Evolutionary conservation across 768 basidiomycete genomes (phyloP), one percentile per base, ranked within the genome.

Genomic region (Sporobolomyces pararoseus): DNA sequence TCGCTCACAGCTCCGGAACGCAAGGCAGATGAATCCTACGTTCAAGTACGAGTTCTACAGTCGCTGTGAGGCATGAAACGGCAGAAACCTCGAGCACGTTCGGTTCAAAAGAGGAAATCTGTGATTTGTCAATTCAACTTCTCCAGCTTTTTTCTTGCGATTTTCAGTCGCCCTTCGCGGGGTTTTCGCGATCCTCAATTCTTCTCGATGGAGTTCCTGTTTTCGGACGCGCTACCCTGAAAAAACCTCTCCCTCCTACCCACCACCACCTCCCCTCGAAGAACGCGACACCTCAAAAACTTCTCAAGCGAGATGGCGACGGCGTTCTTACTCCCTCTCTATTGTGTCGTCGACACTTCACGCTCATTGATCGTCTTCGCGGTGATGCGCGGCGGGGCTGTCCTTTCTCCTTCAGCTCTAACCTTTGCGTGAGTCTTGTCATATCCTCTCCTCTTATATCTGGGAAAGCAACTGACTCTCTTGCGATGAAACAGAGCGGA

Each of bases 321-420:
- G 4, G 59, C 59, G 1, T 27, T 61, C 7, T 57, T 66, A 7
- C 49, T 66, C 1, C 57, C 65, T 14, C 34, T 58, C 6, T 66
- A 66, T 29, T n/a, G 27, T 4, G 25, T 16, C 7, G 57, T 66
- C 27, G 65, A 66, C 29, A 66, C 65, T 4, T 19, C 47, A 7
- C 55, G 65, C 1, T 57, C 65, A 35, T 37, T 66, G 3, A 39
- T 66, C 47, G 47, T 50, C 49, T 66, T 39, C 49, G 57, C 47
- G 7, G 47, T 52, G 2, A 29, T 66, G 27, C 32, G 57, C 16
- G n/a, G 31, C n/a, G 65, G 65, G 9, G 35, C 35, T 1, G 27
- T n/a, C 2, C 57, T 58, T 2, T 66, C 65, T 1, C 47, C 65
- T 3, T 42, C 35, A 5, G 14, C 44, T 4, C 39, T 66, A 35